Percentiles rank a stretch among this genome's conserved stretches.
Evolutionary conservation across 1,139 yeast genomes (phyloP).

Genomic region (Williopsis jadinii): DNA sequence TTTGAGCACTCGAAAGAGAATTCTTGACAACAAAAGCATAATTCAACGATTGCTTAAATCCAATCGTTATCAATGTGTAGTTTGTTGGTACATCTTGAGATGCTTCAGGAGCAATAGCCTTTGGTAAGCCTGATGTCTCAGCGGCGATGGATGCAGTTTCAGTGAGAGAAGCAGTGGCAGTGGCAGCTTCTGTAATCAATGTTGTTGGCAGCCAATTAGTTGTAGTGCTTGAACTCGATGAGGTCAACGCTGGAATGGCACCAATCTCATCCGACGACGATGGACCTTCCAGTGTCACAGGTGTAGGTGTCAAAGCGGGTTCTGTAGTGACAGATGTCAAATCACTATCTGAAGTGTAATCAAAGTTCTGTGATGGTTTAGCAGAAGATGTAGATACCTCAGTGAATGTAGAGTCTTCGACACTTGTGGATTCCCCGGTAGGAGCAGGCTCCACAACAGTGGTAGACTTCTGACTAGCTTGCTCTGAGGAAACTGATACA

Average conservation of each 20-base stretch:
- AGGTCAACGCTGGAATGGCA: neutral
- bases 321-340: neutral
- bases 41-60: conserved; percentile 62
- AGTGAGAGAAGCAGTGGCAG: conserved; percentile 23
- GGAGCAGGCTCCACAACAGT: neutral
- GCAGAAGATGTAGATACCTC: neutral
- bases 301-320: neutral
- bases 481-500: no score
- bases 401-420: neutral
- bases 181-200: conserved; percentile 21
- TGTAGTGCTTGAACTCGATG: conserved; percentile 5
- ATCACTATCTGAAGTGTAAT: neutral
- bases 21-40: conserved; percentile 66
- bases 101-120: conserved; percentile 55
- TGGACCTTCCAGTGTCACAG: conserved; percentile 1
- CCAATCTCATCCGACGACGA: neutral
- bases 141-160: conserved; percentile 32
- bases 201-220: conserved; percentile 28
- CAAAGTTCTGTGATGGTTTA: no score
- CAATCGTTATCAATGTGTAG: conserved; percentile 55
- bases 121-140: conserved; percentile 53
- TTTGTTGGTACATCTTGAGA: conserved; percentile 25
- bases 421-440: neutral
- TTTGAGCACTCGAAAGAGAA: conserved; percentile 67
- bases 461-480: neutral